A percentile compares a stretch with the other conserved stretches of the same genome.
Conservation (phyloP, 768 basidiomycete species). For the Boletales sp. region DNA sequence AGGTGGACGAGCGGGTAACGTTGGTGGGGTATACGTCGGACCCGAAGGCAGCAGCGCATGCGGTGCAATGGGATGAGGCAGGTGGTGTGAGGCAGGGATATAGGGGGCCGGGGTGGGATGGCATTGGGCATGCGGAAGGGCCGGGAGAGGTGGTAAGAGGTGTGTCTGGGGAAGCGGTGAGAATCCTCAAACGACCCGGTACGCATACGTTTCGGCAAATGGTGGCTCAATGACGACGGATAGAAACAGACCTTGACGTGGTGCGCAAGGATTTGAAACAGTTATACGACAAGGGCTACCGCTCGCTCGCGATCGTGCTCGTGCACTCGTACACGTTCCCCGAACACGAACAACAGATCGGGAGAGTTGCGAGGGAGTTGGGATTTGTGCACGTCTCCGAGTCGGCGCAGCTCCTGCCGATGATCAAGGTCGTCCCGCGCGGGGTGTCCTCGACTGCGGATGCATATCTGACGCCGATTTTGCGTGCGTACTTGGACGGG, state of each 20-base stretch:
- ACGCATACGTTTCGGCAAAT: not conserved
- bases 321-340: slow-evolving; percentile 93
- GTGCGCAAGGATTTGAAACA: slow-evolving; percentile 61
- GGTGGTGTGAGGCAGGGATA: slow-evolving; percentile 68
- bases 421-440: slow-evolving; percentile 95
- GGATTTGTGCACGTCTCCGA: slow-evolving; percentile 92
- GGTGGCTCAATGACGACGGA: not conserved
- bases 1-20: slow-evolving; percentile 89
- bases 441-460: slow-evolving; percentile 92
- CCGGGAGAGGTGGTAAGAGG: slow-evolving; percentile 80
- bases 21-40: slow-evolving; percentile 92
- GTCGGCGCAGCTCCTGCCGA: slow-evolving; percentile 82
- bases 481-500: slow-evolving; percentile 80
- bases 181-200: slow-evolving; percentile 74
- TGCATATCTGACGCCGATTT: slow-evolving; percentile 91
- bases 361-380: slow-evolving; percentile 65
- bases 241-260: slow-evolving; percentile 42
- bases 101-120: slow-evolving; percentile 76
- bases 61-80: slow-evolving; percentile 69
- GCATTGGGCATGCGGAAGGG: slow-evolving; percentile 64
- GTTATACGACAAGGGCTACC: slow-evolving; percentile 79
- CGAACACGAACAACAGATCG: slow-evolving; percentile 76
- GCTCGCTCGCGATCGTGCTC: slow-evolving; percentile 85
- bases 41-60: slow-evolving; percentile 72
- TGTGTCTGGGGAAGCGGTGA: slow-evolving; percentile 85